phyloP scores from a whole-genome alignment of 768 basidiomycete species.

The Podaxis pistillaris region DNA sequence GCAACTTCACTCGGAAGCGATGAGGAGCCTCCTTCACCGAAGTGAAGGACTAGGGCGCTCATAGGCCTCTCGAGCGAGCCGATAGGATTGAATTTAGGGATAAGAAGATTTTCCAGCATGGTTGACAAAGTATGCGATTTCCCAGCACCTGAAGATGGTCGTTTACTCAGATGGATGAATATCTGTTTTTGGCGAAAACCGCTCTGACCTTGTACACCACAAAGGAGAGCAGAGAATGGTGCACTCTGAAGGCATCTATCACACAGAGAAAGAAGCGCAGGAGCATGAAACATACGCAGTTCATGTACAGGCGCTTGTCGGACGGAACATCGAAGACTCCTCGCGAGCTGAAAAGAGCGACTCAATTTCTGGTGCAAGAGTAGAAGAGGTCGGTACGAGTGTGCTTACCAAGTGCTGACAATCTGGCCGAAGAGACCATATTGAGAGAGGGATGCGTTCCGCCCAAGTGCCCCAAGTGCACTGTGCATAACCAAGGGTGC shows the following conservation, averaged over 20 bases:
- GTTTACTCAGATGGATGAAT: neutral
- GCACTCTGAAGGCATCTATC: constrained; percentile 49
- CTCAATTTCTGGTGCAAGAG: neutral
- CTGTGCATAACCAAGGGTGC: constrained; percentile 54
- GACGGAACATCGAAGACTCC: constrained; percentile 28
- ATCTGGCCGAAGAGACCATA: constrained; percentile 63
- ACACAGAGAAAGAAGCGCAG: neutral
- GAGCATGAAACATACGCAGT: constrained; percentile 44
- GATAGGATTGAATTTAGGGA: constrained; percentile 45
- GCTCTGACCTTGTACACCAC: constrained; percentile 59
- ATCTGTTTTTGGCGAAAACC: neutral
- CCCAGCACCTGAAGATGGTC: constrained; percentile 48
- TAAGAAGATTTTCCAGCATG: constrained; percentile 67
- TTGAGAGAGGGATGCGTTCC: constrained; percentile 34
- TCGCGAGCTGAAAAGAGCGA: constrained; percentile 29
- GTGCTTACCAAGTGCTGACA: constrained; percentile 42
- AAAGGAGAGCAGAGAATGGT: constrained; percentile 73
- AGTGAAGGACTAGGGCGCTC: constrained; percentile 65
- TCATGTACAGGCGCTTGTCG: constrained; percentile 62
- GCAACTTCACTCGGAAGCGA: constrained; percentile 66
- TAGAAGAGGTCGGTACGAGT: neutral
- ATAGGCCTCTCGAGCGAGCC: constrained; percentile 56
- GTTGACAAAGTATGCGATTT: constrained; percentile 74
- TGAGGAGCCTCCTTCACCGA: constrained; percentile 61
- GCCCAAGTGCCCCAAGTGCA: constrained; percentile 36